Conservation (phyloP, 1,139 yeast species). For the Nadsonia starkeyi-henricii region DNA sequence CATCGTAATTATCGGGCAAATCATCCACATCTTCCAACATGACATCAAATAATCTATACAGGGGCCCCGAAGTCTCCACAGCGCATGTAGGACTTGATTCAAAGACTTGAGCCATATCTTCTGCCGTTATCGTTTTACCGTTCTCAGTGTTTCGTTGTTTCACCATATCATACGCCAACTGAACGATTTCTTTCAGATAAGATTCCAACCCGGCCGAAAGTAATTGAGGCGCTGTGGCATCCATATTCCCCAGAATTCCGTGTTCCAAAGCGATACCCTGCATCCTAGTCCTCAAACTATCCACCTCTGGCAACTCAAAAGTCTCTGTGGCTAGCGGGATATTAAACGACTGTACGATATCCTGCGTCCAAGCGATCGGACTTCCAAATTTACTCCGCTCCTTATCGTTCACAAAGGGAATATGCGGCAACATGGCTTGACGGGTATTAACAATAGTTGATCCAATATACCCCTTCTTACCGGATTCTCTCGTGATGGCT, state of each 20-base stretch:
- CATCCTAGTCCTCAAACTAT: conserved; percentile 53
- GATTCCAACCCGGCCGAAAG: conserved; percentile 64
- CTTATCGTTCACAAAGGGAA: conserved; percentile 52
- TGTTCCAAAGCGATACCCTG: conserved; percentile 80
- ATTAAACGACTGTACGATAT: conserved; percentile 78
- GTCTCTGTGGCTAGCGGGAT: conserved; percentile 70
- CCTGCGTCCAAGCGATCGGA: conserved; percentile 82
- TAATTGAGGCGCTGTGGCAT: conserved; percentile 62
- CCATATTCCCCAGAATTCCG: conserved; percentile 76
- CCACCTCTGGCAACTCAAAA: conserved; percentile 73
- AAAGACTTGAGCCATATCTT: conserved; percentile 20
- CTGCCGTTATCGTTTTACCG: conserved; percentile 20
- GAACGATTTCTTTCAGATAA: conserved; percentile 62
- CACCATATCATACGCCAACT: conserved; percentile 50
- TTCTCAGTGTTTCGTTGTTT: conserved; percentile 12
- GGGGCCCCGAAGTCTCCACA: conserved; percentile 22
- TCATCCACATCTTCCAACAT: conserved; percentile 15
- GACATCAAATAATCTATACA: conserved; percentile 19
- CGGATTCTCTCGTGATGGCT: conserved; percentile 61
- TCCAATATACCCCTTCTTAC: conserved; percentile 59
- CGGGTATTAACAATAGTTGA: conserved; percentile 73
- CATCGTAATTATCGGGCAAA: not conserved
- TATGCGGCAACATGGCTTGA: conserved; percentile 72
- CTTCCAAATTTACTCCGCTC: conserved; percentile 28
- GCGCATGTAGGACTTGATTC: conserved; percentile 20